A percentile compares a stretch with the other conserved stretches of the same genome.
Evolutionary conservation across 2,329 filamentous ascomycete species (phyloP).

Genomic region (Pseudocercospora fijiensis): DNA sequence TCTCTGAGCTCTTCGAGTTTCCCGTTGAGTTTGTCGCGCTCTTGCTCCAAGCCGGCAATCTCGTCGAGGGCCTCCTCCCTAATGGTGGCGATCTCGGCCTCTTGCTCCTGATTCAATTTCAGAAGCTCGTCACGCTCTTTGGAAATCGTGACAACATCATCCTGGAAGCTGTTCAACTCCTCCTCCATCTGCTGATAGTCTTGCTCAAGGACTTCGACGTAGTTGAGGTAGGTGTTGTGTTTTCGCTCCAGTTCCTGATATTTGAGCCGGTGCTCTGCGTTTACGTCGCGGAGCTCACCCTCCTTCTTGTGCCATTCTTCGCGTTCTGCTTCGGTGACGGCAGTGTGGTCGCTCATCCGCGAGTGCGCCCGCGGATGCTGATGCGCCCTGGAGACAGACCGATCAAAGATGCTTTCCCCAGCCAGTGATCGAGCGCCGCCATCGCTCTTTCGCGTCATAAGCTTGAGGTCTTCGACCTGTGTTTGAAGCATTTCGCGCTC

Average conservation of each 20-base stretch:
- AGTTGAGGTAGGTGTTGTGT: constrained; percentile 73
- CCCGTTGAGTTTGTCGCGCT: constrained; percentile 45
- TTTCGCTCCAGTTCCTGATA: constrained; percentile 87
- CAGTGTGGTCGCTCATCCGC: constrained; percentile 64
- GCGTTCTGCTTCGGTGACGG: constrained; percentile 74
- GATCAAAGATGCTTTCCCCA: constrained; percentile 86
- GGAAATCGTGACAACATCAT: constrained; percentile 76
- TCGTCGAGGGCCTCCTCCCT: constrained; percentile 60
- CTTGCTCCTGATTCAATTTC: constrained; percentile 66
- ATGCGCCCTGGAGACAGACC: constrained; percentile 80
- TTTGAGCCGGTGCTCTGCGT: constrained; percentile 81
- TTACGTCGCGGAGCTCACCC: constrained; percentile 78
- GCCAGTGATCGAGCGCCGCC: constrained; percentile 56
- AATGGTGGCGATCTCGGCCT: constrained; percentile 53
- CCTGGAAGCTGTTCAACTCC: constrained; percentile 74
- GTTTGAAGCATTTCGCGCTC: constrained; percentile 94
- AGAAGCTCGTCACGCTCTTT: constrained; percentile 83
- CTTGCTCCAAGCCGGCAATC: constrained; percentile 49
- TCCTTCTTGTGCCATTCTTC: constrained; percentile 85
- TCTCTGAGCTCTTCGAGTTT: constrained; percentile 52
- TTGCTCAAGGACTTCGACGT: constrained; percentile 72
- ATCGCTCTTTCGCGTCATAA: constrained; percentile 73
- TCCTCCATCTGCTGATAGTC: constrained; percentile 70
- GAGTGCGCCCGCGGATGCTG: constrained; percentile 66
- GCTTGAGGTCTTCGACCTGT: constrained; percentile 94